A percentile compares a stretch with the other conserved stretches of the same genome.
phyloP scores from a whole-genome alignment of 169 alveolate genomes.

The Toxoplasma gondii region DNA sequence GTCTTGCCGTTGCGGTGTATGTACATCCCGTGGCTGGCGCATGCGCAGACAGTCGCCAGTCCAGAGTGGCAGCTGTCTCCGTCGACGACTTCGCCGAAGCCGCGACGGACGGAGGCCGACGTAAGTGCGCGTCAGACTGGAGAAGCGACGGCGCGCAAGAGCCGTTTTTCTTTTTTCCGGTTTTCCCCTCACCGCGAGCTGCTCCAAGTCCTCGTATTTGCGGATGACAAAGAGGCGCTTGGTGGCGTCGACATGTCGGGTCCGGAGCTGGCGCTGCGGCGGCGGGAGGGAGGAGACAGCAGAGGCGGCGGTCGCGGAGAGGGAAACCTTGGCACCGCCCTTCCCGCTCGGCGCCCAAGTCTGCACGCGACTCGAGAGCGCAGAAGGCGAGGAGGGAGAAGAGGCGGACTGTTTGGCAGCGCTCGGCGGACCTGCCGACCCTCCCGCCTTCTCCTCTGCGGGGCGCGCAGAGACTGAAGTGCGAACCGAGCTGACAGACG shows the following conservation, averaged over 20 bases:
- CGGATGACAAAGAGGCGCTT: slow-evolving; percentile 39
- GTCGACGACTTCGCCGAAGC: too few species aligned
- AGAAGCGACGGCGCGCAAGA: too few species aligned
- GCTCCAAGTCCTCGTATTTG: slow-evolving; percentile 31
- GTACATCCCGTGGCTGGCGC: too few species aligned
- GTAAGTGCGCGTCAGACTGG: too few species aligned
- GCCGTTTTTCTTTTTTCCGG: neutral
- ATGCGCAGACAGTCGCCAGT: too few species aligned
- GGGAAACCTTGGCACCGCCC: neutral
- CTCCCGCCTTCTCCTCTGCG: neutral
- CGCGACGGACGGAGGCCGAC: too few species aligned
- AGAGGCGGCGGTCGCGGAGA: neutral
- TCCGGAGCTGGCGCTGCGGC: slow-evolving; percentile 49
- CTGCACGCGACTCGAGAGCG: neutral
- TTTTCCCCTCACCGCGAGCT: slow-evolving; percentile 41
- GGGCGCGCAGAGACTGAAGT: neutral
- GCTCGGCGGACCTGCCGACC: neutral
- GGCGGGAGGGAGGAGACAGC: neutral
- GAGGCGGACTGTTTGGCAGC: neutral
- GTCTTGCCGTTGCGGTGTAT: too few species aligned
- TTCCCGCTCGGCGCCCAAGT: neutral
- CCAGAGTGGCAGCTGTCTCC: too few species aligned
- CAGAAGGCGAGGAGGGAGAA: neutral
- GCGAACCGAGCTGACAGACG: neutral
- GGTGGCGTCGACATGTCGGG: slow-evolving; percentile 58